Evolutionary conservation across 768 basidiomycete species (phyloP).

Genomic region (Botryobasidium botryosum): DNA sequence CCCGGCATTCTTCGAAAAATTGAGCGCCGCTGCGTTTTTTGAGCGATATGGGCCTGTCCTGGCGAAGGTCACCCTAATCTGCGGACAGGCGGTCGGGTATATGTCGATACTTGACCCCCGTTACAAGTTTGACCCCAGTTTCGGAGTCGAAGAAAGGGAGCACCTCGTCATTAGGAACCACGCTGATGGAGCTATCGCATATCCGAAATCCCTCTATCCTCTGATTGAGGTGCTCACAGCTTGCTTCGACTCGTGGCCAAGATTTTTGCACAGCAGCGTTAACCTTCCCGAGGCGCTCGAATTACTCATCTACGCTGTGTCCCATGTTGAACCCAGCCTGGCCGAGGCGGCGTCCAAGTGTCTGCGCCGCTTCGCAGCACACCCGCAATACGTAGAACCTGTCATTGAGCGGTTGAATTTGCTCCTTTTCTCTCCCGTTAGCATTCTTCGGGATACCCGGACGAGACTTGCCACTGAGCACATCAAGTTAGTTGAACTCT

Average conservation of each 20-base stretch:
- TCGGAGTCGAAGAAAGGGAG: constrained; percentile 50
- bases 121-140: constrained; percentile 24
- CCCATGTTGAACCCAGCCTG: constrained; percentile 67
- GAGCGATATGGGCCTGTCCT: constrained; percentile 44
- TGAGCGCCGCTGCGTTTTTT: constrained; percentile 58
- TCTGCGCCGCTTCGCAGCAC: constrained; percentile 54
- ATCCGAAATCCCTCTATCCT: constrained; percentile 39
- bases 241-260: constrained; percentile 72
- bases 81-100: constrained; percentile 44
- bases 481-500: constrained; percentile 46
- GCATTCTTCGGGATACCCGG: constrained; percentile 5
- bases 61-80: constrained; percentile 37
- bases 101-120: constrained; percentile 61
- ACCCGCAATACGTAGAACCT: constrained; percentile 34
- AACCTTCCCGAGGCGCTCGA: constrained; percentile 45
- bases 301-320: constrained; percentile 63
- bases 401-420: constrained; percentile 49
- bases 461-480: constrained; percentile 29
- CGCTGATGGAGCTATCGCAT: constrained; percentile 35
- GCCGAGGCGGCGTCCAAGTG: constrained; percentile 51
- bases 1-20: no score
- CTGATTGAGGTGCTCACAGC: constrained; percentile 58
- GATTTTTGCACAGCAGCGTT: constrained; percentile 46
- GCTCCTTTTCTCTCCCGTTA: constrained; percentile 52
- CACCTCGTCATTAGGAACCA: constrained; percentile 54